phyloP scores from a whole-genome alignment of 2,329 filamentous ascomycete species.

The Fusarium agapanthi region DNA sequence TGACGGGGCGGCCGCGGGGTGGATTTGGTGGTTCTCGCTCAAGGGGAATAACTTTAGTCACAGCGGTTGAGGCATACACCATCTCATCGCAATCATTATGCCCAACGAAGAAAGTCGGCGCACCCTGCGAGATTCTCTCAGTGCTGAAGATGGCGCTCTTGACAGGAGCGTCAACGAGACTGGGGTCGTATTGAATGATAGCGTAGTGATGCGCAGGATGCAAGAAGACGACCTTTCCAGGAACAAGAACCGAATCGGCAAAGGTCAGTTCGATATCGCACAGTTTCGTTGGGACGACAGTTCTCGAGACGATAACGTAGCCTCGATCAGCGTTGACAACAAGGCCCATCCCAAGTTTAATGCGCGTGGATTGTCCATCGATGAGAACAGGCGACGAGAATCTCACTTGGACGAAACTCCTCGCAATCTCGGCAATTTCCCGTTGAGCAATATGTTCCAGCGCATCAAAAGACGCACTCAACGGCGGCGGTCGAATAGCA shows the following conservation, averaged over 20 bases:
- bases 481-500: constrained; percentile 73
- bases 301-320: constrained; percentile 89
- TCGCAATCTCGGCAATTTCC: constrained; percentile 88
- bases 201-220: constrained; percentile 97
- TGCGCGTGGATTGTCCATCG: constrained; percentile 69
- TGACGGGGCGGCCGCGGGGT: constrained; percentile 91
- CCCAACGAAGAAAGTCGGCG: constrained; percentile 93
- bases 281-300: constrained; percentile 93
- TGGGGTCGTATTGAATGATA: constrained; percentile 92
- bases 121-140: constrained; percentile 87
- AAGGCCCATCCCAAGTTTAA: constrained; percentile 92
- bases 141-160: constrained; percentile 84
- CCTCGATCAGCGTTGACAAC: constrained; percentile 97
- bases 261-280: constrained; percentile 97
- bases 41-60: constrained; percentile 97
- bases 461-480: constrained; percentile 89
- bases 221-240: constrained; percentile 92
- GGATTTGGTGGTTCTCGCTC: constrained; percentile 90
- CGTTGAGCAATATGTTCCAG: constrained; percentile 87
- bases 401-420: constrained; percentile 91
- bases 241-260: constrained; percentile 94
- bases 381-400: constrained; percentile 95
- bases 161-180: constrained; percentile 89
- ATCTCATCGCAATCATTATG: constrained; percentile 95
- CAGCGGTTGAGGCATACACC: constrained; percentile 90